phyloP scores from a whole-genome alignment of 2,329 filamentous ascomycete species.

The Curvularia spicifera region DNA sequence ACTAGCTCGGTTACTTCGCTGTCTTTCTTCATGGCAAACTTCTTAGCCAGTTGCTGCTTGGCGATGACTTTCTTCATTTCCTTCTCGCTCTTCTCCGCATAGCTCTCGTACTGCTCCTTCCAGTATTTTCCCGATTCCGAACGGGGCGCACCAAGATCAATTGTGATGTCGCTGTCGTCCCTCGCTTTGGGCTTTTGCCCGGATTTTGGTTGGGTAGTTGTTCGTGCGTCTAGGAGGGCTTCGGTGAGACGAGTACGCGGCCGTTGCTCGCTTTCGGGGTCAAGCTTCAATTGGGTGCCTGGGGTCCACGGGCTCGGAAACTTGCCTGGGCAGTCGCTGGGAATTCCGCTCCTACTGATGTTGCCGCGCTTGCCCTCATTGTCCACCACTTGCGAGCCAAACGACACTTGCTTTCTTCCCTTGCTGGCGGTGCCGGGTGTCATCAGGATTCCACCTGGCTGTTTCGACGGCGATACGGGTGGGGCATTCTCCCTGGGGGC shows the following conservation, averaged over 20 bases:
- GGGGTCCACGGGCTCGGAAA: conserved; percentile 60
- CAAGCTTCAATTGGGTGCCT: conserved; percentile 45
- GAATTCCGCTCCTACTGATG: conserved; percentile 55
- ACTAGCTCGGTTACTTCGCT: conserved; percentile 70
- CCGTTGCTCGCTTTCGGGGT: conserved; percentile 39
- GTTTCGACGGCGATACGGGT: conserved; percentile 60
- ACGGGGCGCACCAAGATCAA: conserved; percentile 74
- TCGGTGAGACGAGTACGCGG: conserved; percentile 54
- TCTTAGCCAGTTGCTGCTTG: conserved; percentile 81
- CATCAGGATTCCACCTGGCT: conserved; percentile 65
- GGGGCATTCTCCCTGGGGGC: conserved; percentile 31
- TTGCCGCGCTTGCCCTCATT: conserved; percentile 60
- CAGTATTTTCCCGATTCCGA: conserved; percentile 79
- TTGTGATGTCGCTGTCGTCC: conserved; percentile 67
- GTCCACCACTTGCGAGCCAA: conserved; percentile 63
- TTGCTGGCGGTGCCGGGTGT: conserved; percentile 65
- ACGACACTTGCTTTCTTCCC: conserved; percentile 66
- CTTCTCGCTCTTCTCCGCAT: conserved; percentile 72
- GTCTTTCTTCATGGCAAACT: conserved; percentile 79
- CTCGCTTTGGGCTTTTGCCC: conserved; percentile 45
- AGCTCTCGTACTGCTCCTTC: conserved; percentile 78
- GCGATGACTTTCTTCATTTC: conserved; percentile 79
- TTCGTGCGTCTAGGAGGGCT: conserved; percentile 53
- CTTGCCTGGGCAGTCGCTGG: conserved; percentile 56
- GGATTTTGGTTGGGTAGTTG: conserved; percentile 44